Evolutionary conservation across 2,329 filamentous ascomycete genomes (phyloP).

Genomic region (Aspergillus quadrilineatus): DNA sequence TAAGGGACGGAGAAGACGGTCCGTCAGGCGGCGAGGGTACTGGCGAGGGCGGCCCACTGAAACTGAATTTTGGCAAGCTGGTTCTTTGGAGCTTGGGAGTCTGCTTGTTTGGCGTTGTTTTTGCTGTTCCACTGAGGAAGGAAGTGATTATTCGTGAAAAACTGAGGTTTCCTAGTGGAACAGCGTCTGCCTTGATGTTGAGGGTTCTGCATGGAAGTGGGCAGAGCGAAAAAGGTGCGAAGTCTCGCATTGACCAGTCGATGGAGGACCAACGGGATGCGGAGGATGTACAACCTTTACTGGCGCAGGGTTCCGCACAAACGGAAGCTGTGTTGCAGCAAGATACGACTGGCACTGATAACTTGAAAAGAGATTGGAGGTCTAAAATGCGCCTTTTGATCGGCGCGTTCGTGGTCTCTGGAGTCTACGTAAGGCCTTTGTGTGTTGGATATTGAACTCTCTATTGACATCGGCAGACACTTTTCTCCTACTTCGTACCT

Average conservation of each 20-base stretch:
- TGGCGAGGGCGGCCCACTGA: slow-evolving; percentile 75
- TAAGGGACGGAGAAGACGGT: slow-evolving; percentile 74
- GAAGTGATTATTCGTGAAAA: slow-evolving; percentile 93
- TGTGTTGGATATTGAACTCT: neutral
- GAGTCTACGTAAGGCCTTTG: slow-evolving; percentile 47
- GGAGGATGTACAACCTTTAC: slow-evolving; percentile 29
- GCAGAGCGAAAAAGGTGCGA: slow-evolving; percentile 43
- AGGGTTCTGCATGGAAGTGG: slow-evolving; percentile 74
- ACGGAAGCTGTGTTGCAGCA: slow-evolving; percentile 55
- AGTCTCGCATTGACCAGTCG: slow-evolving; percentile 20
- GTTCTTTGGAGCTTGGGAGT: slow-evolving; percentile 89
- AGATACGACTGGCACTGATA: slow-evolving; percentile 29
- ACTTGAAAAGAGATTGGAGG: slow-evolving; percentile 57
- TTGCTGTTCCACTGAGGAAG: slow-evolving; percentile 84
- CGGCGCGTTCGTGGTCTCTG: slow-evolving; percentile 60
- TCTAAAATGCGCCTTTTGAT: slow-evolving; percentile 60
- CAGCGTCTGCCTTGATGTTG: slow-evolving; percentile 92
- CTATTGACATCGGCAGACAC: slow-evolving; percentile 57
- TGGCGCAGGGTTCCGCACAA: slow-evolving; percentile 36
- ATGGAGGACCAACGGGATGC: slow-evolving; percentile 21
- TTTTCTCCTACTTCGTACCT: slow-evolving; percentile 87
- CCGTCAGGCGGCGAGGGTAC: slow-evolving; percentile 68
- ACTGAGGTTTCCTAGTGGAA: slow-evolving; percentile 90
- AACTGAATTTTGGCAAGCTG: slow-evolving; percentile 71
- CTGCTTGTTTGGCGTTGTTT: slow-evolving; percentile 95